A percentile compares a stretch with the other conserved stretches of the same genome.
These are phyloP conservation scores for Aspergillus bombycis DNA, from an alignment of 2,329 filamentous ascomycete genomes.

Conservation along the genomic window DNA sequence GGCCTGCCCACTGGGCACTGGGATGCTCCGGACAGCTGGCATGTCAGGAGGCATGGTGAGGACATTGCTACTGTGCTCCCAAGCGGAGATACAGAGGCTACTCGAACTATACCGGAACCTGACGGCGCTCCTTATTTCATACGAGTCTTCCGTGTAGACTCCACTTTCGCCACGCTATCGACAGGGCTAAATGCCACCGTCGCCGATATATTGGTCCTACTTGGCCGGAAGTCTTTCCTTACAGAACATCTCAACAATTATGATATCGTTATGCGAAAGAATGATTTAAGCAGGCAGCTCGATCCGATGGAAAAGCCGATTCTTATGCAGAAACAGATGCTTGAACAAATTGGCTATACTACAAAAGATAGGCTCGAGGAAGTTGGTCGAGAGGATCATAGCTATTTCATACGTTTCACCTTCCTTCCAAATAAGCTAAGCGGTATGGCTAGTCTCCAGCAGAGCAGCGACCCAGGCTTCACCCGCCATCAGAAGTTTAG, in stretches of 20 bases:
- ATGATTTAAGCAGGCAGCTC: constrained; percentile 83
- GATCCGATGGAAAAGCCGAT: constrained; percentile 78
- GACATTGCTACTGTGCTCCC: constrained; percentile 38
- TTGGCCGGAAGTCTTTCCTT: constrained; percentile 92
- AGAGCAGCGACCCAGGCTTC: constrained; percentile 77
- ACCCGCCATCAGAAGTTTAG: constrained; percentile 87
- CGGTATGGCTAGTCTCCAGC: constrained; percentile 72
- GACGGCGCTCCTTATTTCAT: constrained; percentile 83
- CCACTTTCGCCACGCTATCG: constrained; percentile 90
- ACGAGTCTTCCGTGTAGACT: constrained; percentile 90
- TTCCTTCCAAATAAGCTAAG: constrained; percentile 89
- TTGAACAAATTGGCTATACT: constrained; percentile 91
- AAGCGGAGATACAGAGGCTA: constrained; percentile 68
- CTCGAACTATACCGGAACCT: constrained; percentile 70
- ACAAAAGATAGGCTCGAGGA: constrained; percentile 87
- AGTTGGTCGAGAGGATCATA: constrained; percentile 93
- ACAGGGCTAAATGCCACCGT: constrained; percentile 83
- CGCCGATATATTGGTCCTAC: constrained; percentile 81
- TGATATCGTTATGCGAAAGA: constrained; percentile 92
- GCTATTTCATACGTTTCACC: constrained; percentile 93
- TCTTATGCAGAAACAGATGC: constrained; percentile 84
- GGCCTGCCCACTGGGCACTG: constrained; percentile 63
- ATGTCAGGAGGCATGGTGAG: constrained; percentile 68
- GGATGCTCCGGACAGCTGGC: constrained; percentile 97
- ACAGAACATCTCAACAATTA: constrained; percentile 91